phyloP scores from a whole-genome alignment of 331 rosid genomes.

The Telfairia occidentalis region DNA sequence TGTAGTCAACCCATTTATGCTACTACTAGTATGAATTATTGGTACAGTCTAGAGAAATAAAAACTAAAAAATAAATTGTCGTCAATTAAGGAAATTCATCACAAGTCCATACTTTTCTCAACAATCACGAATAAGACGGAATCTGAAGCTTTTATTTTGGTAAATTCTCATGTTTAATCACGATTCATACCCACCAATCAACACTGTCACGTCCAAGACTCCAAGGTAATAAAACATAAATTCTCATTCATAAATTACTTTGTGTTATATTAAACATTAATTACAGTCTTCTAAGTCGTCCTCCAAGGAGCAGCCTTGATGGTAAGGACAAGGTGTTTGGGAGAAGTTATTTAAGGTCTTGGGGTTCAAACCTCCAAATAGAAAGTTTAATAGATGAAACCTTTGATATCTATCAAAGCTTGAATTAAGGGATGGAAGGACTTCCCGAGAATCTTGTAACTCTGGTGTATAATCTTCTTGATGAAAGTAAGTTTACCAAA shows the following conservation, averaged over 20 bases:
- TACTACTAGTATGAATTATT: background rate
- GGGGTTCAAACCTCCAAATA: no score
- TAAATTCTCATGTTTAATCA: background rate
- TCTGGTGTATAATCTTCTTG: no score
- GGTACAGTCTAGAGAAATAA: background rate
- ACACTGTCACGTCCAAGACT: background rate
- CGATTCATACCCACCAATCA: background rate
- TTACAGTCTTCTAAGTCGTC: background rate
- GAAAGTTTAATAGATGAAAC: no score
- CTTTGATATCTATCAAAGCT: no score
- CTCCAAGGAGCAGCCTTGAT: background rate
- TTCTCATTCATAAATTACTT: background rate
- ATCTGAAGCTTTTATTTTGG: background rate
- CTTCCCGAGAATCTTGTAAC: no score
- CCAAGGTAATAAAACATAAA: background rate
- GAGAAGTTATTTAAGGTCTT: background rate
- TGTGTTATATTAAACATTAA: background rate
- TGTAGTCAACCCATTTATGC: background rate
- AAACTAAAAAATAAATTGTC: background rate
- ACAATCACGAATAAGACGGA: background rate
- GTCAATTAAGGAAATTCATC: background rate
- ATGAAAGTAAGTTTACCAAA: no score
- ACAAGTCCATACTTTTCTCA: background rate
- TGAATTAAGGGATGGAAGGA: no score
- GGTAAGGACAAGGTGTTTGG: background rate